phyloP scores from a whole-genome alignment of 805 yeast species.

The Dipodascus geniculatus region DNA sequence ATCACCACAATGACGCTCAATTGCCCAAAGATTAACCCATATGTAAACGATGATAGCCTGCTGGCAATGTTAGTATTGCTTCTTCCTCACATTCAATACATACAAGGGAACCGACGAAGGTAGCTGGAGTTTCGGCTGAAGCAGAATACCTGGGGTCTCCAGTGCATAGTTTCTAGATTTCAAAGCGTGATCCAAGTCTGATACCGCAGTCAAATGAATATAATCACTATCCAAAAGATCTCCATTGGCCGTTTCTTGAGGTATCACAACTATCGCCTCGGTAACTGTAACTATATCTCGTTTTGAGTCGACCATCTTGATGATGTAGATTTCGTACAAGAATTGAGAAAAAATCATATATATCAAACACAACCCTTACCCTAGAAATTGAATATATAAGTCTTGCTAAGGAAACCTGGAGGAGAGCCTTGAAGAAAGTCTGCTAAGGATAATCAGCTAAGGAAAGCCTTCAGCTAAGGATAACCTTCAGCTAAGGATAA shows the following conservation, averaged over 20 bases:
- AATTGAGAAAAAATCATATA: neutral
- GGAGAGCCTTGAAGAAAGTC: too few species aligned
- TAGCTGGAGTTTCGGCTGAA: neutral
- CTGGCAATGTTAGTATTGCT: too few species aligned
- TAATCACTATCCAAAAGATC: neutral
- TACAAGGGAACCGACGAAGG: neutral
- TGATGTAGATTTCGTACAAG: too few species aligned
- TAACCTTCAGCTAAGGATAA: too few species aligned
- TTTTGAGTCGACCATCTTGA: neutral
- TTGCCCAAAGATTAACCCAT: slow-evolving; percentile 25
- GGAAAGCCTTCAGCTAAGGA: too few species aligned
- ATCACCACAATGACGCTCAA: slow-evolving; percentile 28
- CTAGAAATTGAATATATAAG: neutral
- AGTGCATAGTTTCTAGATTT: neutral
- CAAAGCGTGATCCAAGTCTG: neutral
- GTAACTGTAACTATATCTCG: neutral
- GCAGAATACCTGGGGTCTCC: neutral
- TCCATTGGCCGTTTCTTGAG: neutral
- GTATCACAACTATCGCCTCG: neutral
- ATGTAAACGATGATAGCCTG: neutral
- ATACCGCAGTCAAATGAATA: neutral
- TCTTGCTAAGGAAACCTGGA: too few species aligned
- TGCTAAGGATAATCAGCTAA: too few species aligned
- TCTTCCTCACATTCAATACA: too few species aligned
- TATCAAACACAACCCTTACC: neutral